A percentile compares a stretch with the other conserved stretches of the same genome.
Evolutionary conservation across 345 rosid genomes (phyloP).

Genomic region (Corchorus capsularis): DNA sequence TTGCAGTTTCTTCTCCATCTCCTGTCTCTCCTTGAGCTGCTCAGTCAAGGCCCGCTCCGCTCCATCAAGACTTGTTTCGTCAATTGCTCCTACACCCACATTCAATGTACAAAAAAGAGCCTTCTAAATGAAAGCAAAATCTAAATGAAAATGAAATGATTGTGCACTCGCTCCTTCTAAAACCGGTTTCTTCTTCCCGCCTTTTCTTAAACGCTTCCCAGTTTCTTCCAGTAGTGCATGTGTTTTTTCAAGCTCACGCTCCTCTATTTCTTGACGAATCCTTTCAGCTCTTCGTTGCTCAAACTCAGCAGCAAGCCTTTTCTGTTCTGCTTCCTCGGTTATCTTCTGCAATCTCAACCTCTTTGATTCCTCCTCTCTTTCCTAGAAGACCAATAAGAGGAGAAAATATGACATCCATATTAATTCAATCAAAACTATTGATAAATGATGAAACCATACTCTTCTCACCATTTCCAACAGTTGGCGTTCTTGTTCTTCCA

Average conservation of each 20-base stretch:
- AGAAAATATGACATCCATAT: not conserved
- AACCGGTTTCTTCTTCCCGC: conserved; percentile 68
- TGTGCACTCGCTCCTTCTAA: conserved; percentile 70
- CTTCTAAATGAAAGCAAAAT: not conserved
- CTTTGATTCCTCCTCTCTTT: conserved; percentile 85
- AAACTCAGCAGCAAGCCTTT: conserved; percentile 74
- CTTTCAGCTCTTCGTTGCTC: conserved; percentile 76
- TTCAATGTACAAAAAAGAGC: not conserved
- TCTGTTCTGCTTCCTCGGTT: conserved; percentile 90
- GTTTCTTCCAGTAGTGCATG: conserved; percentile 72
- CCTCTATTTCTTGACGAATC: conserved; percentile 78
- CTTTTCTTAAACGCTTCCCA: conserved; percentile 59
- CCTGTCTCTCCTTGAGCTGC: conserved; percentile 91
- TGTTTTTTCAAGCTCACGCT: conserved; percentile 85
- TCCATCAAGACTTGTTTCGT: conserved; percentile 74
- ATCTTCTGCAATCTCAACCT: conserved; percentile 76
- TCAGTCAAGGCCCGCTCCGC: conserved; percentile 73
- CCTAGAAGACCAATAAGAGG: conserved; percentile 40
- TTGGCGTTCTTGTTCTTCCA: conserved; percentile 96
- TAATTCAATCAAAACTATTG: not conserved
- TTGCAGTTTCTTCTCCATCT: conserved; percentile 87
- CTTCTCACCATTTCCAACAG: conserved; percentile 54
- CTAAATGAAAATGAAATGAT: not conserved
- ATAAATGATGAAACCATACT: not conserved
- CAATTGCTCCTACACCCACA: conserved; percentile 60